These are phyloP conservation scores for Immersiporthe knoxdaviesiana DNA, from an alignment of 2,329 filamentous ascomycete genomes.

Conservation along the genomic window DNA sequence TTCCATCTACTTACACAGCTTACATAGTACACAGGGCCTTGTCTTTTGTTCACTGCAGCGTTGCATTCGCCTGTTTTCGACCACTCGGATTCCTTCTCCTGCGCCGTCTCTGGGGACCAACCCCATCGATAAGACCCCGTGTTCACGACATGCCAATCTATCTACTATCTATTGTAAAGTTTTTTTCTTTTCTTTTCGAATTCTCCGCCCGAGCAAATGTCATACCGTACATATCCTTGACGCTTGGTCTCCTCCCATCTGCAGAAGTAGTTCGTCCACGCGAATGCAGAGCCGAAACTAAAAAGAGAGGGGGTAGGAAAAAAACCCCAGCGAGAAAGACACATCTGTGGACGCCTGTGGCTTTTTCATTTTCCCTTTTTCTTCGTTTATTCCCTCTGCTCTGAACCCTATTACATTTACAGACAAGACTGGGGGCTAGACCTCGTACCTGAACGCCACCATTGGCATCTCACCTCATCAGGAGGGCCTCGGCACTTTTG, in stretches of 20 bases:
- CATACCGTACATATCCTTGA: background rate
- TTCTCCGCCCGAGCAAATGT: background rate
- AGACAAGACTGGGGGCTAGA: background rate
- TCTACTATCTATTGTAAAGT: background rate
- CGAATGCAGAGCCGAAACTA: background rate
- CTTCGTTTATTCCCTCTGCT: background rate
- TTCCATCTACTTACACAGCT: too few relatives aligned
- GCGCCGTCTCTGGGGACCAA: background rate
- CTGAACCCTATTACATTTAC: background rate
- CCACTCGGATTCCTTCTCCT: conserved; percentile 2
- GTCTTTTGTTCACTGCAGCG: background rate
- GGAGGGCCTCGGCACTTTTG: background rate
- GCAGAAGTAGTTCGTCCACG: background rate
- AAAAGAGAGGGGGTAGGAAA: too few relatives aligned
- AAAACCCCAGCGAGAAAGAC: background rate
- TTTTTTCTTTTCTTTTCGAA: too few relatives aligned
- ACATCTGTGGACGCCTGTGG: background rate
- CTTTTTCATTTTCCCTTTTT: background rate
- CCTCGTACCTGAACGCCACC: background rate
- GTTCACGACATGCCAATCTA: background rate
- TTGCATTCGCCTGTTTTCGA: background rate
- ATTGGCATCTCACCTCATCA: conserved; percentile 2
- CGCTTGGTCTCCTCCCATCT: background rate
- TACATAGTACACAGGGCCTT: background rate
- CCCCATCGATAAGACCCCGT: background rate